These are phyloP conservation scores for Rhizopus microsporus DNA, from an alignment of 371 early-diverging fungal genomes.

Conservation along the genomic window DNA sequence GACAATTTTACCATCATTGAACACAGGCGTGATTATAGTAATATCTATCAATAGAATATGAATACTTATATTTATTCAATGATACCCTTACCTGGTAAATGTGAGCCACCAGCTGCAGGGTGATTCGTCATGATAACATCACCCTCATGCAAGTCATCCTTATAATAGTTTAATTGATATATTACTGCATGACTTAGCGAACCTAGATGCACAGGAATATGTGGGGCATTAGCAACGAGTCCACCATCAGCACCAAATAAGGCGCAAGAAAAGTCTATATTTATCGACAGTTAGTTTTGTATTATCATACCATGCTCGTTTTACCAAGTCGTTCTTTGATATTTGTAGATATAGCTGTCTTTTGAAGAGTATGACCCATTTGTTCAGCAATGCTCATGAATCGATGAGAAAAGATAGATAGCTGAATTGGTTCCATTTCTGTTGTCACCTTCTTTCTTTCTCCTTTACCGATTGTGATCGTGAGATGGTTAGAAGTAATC, in stretches of 20 bases:
- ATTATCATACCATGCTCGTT: background rate
- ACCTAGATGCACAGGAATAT: constrained; percentile 95
- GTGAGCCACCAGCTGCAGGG: constrained; percentile 95
- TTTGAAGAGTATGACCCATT: constrained; percentile 94
- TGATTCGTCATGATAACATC: constrained; percentile 96
- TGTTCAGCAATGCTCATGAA: constrained; percentile 98
- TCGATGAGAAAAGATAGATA: constrained; percentile 92
- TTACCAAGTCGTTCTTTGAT: constrained; percentile 87
- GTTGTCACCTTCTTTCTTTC: constrained; percentile 52
- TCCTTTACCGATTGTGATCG: constrained; percentile 64
- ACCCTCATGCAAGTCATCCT: constrained; percentile 71
- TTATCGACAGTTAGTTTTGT: constrained; percentile 1
- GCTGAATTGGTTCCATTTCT: constrained; percentile 80
- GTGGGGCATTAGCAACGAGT: constrained; percentile 89
- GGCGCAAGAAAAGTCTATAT: constrained; percentile 93
- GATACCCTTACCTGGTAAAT: constrained; percentile 68
- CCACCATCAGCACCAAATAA: constrained; percentile 94
- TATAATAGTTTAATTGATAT: constrained; percentile 81
- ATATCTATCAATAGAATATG: constrained; percentile 58
- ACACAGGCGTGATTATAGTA: constrained; percentile 97
- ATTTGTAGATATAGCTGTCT: constrained; percentile 94
- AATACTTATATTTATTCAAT: background rate
- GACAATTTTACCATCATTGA: constrained; percentile 74
- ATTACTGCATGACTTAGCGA: constrained; percentile 92
- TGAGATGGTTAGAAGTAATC: constrained; percentile 79